A percentile compares a stretch with the other conserved stretches of the same genome.
phyloP scores from a whole-genome alignment of 2,329 filamentous ascomycete species.

The Calonectria naviculata region DNA sequence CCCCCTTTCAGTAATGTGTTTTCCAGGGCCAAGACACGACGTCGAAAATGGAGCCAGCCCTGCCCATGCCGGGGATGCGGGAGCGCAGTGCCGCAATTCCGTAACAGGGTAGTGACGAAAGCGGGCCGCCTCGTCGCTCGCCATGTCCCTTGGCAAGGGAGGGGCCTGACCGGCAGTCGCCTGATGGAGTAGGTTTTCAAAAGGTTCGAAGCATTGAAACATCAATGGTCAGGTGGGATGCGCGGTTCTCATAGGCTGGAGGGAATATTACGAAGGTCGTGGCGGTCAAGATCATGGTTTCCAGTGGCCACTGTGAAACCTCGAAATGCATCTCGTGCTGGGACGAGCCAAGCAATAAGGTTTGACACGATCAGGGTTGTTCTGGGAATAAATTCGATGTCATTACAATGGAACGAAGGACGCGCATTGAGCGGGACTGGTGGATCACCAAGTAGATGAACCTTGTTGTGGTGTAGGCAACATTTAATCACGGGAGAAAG shows the following conservation, averaged over 20 bases:
- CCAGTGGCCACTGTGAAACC: background rate
- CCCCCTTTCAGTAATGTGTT: background rate
- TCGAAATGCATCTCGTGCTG: background rate
- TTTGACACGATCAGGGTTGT: constrained; percentile 1
- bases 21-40: constrained; percentile 23
- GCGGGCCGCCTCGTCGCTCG: constrained; percentile 11
- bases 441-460: background rate
- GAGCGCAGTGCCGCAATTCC: constrained; percentile 6
- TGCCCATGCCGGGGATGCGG: background rate
- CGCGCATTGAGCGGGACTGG: constrained; percentile 5
- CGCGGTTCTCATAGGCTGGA: background rate
- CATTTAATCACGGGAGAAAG: background rate
- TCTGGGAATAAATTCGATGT: background rate
- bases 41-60: constrained; percentile 29
- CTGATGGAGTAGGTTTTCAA: background rate
- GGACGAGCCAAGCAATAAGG: background rate
- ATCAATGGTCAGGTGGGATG: background rate
- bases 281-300: background rate
- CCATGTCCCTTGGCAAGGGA: background rate
- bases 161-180: background rate
- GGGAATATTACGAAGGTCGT: background rate
- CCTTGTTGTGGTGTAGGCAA: background rate
- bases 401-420: background rate
- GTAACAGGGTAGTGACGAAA: constrained; percentile 2
- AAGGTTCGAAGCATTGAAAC: background rate